Evolutionary conservation across 2,329 filamentous ascomycete species (phyloP).

Genomic region (Epichloe hybrida): DNA sequence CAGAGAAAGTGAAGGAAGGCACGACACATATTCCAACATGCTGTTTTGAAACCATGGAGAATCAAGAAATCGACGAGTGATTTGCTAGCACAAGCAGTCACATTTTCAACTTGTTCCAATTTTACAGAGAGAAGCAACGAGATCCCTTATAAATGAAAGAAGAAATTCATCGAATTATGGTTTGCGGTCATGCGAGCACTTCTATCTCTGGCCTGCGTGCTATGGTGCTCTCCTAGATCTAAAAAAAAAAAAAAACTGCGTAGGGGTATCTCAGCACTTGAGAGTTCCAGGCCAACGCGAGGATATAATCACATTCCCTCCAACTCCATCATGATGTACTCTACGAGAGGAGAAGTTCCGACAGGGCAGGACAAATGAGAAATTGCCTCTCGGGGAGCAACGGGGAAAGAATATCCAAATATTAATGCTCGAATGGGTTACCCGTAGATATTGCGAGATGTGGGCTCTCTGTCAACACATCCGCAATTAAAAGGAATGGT

Average conservation of each 20-base stretch:
- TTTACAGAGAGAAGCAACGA: neutral
- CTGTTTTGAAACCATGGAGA: neutral
- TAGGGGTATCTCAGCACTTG: slow-evolving; percentile 1
- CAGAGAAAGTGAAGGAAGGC: neutral
- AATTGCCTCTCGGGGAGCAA: neutral
- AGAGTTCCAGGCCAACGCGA: neutral
- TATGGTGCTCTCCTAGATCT: neutral
- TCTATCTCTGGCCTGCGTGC: neutral
- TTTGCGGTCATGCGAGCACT: neutral
- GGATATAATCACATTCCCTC: neutral
- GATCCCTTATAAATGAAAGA: neutral
- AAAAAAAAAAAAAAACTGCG: neutral
- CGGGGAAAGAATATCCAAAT: neutral
- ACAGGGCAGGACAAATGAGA: neutral
- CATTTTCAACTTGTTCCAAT: neutral
- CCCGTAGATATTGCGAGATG: neutral
- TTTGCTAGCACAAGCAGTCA: neutral
- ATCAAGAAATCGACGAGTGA: neutral
- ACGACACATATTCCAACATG: neutral
- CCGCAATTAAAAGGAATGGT: neutral
- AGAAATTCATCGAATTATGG: neutral
- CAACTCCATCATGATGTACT: neutral
- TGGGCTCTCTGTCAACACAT: neutral
- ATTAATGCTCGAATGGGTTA: neutral
- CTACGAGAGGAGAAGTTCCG: neutral